phyloP scores from a whole-genome alignment of 1,284 basidiomycete species.

The Schizophyllum commune region DNA sequence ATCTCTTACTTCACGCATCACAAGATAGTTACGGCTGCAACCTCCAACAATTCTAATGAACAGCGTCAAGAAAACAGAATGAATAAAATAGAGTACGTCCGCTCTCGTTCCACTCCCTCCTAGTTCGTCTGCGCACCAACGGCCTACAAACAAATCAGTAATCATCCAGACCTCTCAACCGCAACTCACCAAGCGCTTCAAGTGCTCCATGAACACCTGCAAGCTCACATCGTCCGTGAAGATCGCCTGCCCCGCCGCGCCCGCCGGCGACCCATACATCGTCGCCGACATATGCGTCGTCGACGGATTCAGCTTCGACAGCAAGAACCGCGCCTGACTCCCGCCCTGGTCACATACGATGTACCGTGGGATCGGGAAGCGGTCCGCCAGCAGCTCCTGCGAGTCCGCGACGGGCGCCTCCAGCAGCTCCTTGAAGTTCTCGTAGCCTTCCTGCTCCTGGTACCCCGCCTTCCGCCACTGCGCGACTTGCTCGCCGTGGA shows the following conservation, averaged over 20 bases:
- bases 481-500: conserved; percentile 96
- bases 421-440: conserved; percentile 95
- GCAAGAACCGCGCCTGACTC: conserved; percentile 93
- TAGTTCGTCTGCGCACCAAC: conserved; percentile 67
- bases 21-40: too few relatives aligned
- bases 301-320: conserved; percentile 95
- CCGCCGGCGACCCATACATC: conserved; percentile 73
- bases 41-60: too few relatives aligned
- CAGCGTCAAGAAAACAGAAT: too few relatives aligned
- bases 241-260: conserved; percentile 81
- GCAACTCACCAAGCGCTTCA: conserved; percentile 73
- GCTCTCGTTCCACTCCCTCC: conserved; percentile 1
- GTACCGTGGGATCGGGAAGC: conserved; percentile 96
- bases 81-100: too few relatives aligned
- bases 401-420: conserved; percentile 77
- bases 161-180: not conserved
- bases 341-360: conserved; percentile 98
- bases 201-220: conserved; percentile 94
- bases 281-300: conserved; percentile 93
- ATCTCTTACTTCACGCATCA: too few relatives aligned
- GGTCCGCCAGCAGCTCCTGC: conserved; percentile 88
- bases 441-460: conserved; percentile 98
- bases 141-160: conserved; percentile 33
- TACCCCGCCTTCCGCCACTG: conserved; percentile 99
- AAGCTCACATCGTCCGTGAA: conserved; percentile 98